Conservation (phyloP, 2,329 filamentous ascomycete genomes). For the Nannizziopsis barbatae region DNA sequence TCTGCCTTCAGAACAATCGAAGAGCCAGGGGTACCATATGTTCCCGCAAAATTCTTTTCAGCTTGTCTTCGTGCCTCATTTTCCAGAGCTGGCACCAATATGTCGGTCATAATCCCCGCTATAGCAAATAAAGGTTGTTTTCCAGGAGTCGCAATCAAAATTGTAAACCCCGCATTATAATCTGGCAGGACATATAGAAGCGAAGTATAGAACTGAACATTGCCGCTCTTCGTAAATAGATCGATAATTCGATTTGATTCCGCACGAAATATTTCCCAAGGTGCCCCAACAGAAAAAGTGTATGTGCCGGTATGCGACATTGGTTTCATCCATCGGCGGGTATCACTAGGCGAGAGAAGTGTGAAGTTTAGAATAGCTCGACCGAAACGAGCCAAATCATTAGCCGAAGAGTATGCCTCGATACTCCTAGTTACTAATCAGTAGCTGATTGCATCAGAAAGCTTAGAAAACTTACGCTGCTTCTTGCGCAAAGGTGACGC, state of each 20-base stretch:
- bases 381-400: slow-evolving; percentile 31
- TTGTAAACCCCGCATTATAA: slow-evolving; percentile 27
- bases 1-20: slow-evolving; percentile 17
- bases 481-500: slow-evolving; percentile 24
- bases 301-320: slow-evolving; percentile 28
- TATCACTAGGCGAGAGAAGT: slow-evolving; percentile 26
- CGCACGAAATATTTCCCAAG: slow-evolving; percentile 31
- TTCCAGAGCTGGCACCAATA: slow-evolving; percentile 21
- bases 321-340: slow-evolving; percentile 35
- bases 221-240: slow-evolving; percentile 29
- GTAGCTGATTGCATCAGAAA: neutral
- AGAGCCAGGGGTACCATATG: slow-evolving; percentile 15
- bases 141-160: slow-evolving; percentile 23
- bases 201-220: slow-evolving; percentile 26
- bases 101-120: slow-evolving; percentile 22
- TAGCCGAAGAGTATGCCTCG: slow-evolving; percentile 23
- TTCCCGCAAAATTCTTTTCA: slow-evolving; percentile 19
- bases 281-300: slow-evolving; percentile 26
- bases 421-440: neutral
- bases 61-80: slow-evolving; percentile 22
- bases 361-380: slow-evolving; percentile 30
- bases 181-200: slow-evolving; percentile 28
- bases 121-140: slow-evolving; percentile 17
- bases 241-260: slow-evolving; percentile 22
- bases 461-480: slow-evolving; percentile 19